Base-by-base conservation (phyloP, 495 filamentous ascomycete species). In the Daldinia grandis region DNA sequence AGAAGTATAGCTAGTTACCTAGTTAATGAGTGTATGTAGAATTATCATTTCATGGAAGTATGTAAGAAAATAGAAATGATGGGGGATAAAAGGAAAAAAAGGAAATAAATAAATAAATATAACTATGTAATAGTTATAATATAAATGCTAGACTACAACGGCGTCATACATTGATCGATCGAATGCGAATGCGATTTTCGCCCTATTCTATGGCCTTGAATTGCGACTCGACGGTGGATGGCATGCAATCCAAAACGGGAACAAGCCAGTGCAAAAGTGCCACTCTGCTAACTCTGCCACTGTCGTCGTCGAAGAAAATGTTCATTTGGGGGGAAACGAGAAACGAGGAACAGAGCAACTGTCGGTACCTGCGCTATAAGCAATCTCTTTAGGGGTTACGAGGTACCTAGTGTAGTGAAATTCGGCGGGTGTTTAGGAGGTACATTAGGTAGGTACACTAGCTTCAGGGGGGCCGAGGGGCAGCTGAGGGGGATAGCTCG, bases 191-290 rank as follows among this genome's bases (percentile, higher is more conserved):
- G 53, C 53, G 53, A 57, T 30, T 30, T 53, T 53, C 42, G 42
- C 42, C 19, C 6, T 47, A 47, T 47, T 47, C 42, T 10, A 40
- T 24, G 49, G 5, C 4, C 14, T 53, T 7, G 49, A 30, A 53
- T 53, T 53, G 49, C 49, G 54, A 57, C 30, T 57, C 33, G 31
- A 37, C 33, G 40, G 33, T 58, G 24, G 42, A 68, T 53, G 25
- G 33, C 33, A 64, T 56, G 61, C 67, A 64, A 64, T 64, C 56
- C 15, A 40, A 58, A 53, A 53, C 0, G 25, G 54, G 19, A 57
- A 37, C 5, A 38, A 57, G 31, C 30, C 51, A 33, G 8, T 10
- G 10, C 35, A 14, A 38, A 14, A 14, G n/a, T 35, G 31, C 30
- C 30, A 21, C 17, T 47, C 17, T 44, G n/a, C 6, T 8, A 37